A percentile compares a stretch with the other conserved stretches of the same genome.
Conservation (phyloP, 768 basidiomycete genomes). For the Agaricus blazei region DNA sequence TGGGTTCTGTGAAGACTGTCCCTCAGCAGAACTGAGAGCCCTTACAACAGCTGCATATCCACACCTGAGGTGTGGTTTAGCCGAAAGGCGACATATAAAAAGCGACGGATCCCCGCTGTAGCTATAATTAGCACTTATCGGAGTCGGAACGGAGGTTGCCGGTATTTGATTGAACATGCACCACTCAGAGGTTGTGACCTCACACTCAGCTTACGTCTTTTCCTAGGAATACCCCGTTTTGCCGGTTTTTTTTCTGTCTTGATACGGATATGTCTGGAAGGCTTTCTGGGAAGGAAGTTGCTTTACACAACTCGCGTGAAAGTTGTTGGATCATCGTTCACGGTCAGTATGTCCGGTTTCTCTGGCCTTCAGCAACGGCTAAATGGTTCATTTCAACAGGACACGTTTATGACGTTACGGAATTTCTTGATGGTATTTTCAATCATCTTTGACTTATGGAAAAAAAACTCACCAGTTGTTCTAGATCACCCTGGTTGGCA, state of each 20-base stretch:
- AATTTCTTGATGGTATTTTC: slow-evolving; percentile 63
- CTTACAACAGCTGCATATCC: no score
- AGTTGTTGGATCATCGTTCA: slow-evolving; percentile 71
- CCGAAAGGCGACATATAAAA: no score
- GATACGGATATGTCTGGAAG: slow-evolving; percentile 21
- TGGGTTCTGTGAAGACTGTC: no score
- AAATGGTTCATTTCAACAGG: slow-evolving; percentile 29
- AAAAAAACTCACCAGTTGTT: background rate
- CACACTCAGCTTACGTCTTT: background rate
- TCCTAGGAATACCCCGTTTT: background rate
- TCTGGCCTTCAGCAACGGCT: background rate
- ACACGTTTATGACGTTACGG: slow-evolving; percentile 75
- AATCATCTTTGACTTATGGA: background rate
- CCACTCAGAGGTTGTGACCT: background rate
- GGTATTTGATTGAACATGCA: background rate
- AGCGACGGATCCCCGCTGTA: no score
- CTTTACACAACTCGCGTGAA: slow-evolving; percentile 25
- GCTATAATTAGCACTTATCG: no score
- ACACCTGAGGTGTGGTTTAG: no score
- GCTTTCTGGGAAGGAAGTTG: slow-evolving; percentile 22
- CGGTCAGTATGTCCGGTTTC: slow-evolving; percentile 33
- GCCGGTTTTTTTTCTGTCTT: background rate
- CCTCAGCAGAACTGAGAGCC: no score
- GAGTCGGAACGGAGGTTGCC: no score
- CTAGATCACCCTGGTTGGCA: slow-evolving; percentile 60